Percentiles rank a stretch among this genome's conserved stretches.
Evolutionary conservation across 2,329 filamentous ascomycete genomes (phyloP).

Genomic region (Xylaria digitata): DNA sequence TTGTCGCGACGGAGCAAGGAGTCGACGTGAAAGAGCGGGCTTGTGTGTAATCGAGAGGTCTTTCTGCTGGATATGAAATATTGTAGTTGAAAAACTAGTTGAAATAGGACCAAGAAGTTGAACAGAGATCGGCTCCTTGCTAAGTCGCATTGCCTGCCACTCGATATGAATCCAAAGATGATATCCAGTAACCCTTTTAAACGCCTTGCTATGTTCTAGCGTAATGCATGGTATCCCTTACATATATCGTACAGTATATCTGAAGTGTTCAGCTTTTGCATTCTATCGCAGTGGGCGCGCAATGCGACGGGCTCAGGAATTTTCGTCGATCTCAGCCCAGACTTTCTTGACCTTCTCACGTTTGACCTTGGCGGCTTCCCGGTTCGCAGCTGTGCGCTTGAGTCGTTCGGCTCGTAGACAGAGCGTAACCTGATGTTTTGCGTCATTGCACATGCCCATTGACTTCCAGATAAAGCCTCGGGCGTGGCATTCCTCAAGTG

Average conservation of each 20-base stretch:
- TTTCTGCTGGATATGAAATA: slow-evolving; percentile 6
- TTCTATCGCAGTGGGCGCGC: background rate
- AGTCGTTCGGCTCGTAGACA: slow-evolving; percentile 85
- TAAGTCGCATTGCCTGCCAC: slow-evolving; percentile 2
- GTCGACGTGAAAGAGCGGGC: background rate
- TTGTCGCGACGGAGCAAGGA: background rate
- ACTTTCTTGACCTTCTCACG: slow-evolving; percentile 78
- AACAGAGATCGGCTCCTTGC: slow-evolving; percentile 13
- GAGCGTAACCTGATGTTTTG: slow-evolving; percentile 84
- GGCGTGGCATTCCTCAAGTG: slow-evolving; percentile 95
- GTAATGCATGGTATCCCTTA: slow-evolving; percentile 14
- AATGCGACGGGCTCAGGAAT: slow-evolving; percentile 59
- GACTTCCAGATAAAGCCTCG: slow-evolving; percentile 93
- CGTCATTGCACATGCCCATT: slow-evolving; percentile 87
- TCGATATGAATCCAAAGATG: slow-evolving; percentile 6
- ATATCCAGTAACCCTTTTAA: slow-evolving; percentile 24
- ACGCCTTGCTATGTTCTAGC: slow-evolving; percentile 37
- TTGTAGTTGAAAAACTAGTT: slow-evolving; percentile 1
- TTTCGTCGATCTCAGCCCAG: slow-evolving; percentile 82
- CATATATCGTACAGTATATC: slow-evolving; percentile 31
- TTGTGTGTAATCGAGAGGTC: slow-evolving; percentile 9
- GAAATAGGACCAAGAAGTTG: slow-evolving; percentile 7
- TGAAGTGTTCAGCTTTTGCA: background rate
- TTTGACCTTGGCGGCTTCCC: slow-evolving; percentile 75
- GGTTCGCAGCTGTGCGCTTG: slow-evolving; percentile 81